Percentiles rank a stretch among this genome's conserved stretches.
These are phyloP conservation scores for Plasmopara viticola DNA, from an alignment of 352 stramenopile species.

Conservation along the genomic window DNA sequence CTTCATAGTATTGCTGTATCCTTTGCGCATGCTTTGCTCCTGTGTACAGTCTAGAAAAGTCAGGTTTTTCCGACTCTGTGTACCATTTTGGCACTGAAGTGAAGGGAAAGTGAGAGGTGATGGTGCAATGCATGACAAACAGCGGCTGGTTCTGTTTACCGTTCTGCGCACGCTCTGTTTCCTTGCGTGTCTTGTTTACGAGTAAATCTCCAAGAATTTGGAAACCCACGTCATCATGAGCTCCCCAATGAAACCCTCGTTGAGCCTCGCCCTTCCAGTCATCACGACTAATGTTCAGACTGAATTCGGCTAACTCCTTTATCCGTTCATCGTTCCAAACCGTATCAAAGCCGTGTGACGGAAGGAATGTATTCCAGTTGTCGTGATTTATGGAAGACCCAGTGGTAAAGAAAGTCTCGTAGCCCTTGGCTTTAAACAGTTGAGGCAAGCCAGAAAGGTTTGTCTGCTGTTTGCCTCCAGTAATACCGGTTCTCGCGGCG, in stretches of 20 bases:
- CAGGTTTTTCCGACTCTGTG: conserved; percentile 30
- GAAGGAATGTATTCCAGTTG: conserved; percentile 43
- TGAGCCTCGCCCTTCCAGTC: conserved; percentile 23
- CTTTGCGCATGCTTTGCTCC: conserved; percentile 20
- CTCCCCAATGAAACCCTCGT: conserved; percentile 27
- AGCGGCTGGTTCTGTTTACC: conserved; percentile 29
- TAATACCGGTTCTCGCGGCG: conserved; percentile 26
- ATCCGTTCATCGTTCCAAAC: conserved; percentile 34
- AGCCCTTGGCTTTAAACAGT: conserved; percentile 12
- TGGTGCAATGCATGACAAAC: conserved; percentile 59
- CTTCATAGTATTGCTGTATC: conserved; percentile 41
- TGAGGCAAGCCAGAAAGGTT: background rate
- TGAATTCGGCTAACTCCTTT: conserved; percentile 24
- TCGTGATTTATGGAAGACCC: conserved; percentile 37
- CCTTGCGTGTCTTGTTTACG: conserved; percentile 33
- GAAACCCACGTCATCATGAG: conserved; percentile 49
- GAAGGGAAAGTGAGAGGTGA: conserved; percentile 39
- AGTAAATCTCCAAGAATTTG: conserved; percentile 41
- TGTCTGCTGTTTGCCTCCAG: conserved; percentile 9
- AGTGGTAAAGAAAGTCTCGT: conserved; percentile 43
- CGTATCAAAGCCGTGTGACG: conserved; percentile 41
- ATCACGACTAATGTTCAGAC: conserved; percentile 23
- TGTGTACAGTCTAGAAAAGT: conserved; percentile 45
- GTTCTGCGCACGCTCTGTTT: conserved; percentile 10
- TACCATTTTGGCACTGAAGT: conserved; percentile 37